A percentile compares a stretch with the other conserved stretches of the same genome.
phyloP scores from a whole-genome alignment of 2,329 filamentous ascomycete species.

The Aspergillus fumigatiaffinis region DNA sequence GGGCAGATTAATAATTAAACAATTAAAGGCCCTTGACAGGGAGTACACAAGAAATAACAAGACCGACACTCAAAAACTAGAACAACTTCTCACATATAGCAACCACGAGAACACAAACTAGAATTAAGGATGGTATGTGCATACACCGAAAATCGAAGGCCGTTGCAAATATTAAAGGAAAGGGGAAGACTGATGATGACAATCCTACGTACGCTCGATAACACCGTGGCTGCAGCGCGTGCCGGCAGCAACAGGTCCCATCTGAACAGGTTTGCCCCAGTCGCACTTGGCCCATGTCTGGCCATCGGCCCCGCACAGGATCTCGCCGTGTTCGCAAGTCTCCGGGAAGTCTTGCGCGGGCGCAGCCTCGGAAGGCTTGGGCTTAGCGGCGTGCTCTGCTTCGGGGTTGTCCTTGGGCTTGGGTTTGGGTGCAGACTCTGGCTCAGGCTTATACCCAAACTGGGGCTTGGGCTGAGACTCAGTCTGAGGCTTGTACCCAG shows the following conservation, averaged over 20 bases:
- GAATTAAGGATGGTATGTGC: not conserved
- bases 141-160: not conserved
- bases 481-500: not conserved
- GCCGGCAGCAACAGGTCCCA: constrained; percentile 38
- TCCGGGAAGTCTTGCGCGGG: not conserved
- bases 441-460: not conserved
- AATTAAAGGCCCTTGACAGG: not conserved
- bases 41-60: not conserved
- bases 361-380: not conserved
- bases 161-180: too few relatives aligned
- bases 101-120: not conserved
- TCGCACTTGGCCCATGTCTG: constrained; percentile 33
- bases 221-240: constrained; percentile 29
- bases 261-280: constrained; percentile 26
- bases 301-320: constrained; percentile 32
- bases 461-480: not conserved
- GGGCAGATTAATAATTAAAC: not conserved
- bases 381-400: constrained; percentile 6
- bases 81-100: not conserved
- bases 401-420: constrained; percentile 1
- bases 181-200: not conserved
- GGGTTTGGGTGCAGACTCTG: not conserved
- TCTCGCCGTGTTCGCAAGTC: constrained; percentile 25
- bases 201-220: constrained; percentile 8
- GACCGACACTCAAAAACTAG: not conserved